Evolutionary conservation across 1,139 yeast genomes (phyloP), one percentile per base, ranked within the genome.

Genomic region (Debaryomycetaceae sp.): DNA sequence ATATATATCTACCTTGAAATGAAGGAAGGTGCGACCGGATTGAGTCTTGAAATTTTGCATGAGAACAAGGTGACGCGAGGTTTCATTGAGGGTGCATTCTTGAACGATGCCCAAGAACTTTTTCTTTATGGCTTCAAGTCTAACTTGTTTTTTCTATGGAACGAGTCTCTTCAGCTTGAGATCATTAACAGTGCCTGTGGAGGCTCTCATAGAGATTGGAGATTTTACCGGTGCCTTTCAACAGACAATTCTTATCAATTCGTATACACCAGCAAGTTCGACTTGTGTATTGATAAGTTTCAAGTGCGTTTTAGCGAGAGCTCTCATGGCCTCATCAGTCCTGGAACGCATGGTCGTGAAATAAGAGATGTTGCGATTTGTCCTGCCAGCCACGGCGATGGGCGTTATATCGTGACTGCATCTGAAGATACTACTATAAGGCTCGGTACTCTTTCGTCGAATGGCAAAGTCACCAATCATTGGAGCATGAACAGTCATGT

Each of bases 341-440:
- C 62, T 8, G 96, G 96, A 0, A 67, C 86, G 0, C 97, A 90
- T 51, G 98, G 98, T 0, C 67, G 97, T 38, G 98, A 90, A 50
- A 72, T 80, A 11, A 62, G 93, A 44, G 79, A 71, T 37, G 58
- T 79, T n/a, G 57, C 77, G 1, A 55, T 74, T n/a, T 58, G 68
- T 15, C 50, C 59, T 3, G n/a, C 20, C 2, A 32, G 31, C 2
- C 25, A 28, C 3, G 33, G 38, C 13, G 43, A 44, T 35, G 41
- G 53, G 3, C 53, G 52, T 25, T 39, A 70, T 14, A 55, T 79
- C 8, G 68, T 82, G 16, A 75, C 92, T 3, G 97, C 87, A 2
- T 77, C 95, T 0, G 98, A 90, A 50, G 98, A 90, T 46, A 80
- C 96, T 0, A 72, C 85, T 1, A 58, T 90, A 4, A 67, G 75